Evolutionary conservation across 1,139 yeast species (phyloP), one percentile per base, ranked within the genome.

Genomic region (Nakaseomyces bracarensis): DNA sequence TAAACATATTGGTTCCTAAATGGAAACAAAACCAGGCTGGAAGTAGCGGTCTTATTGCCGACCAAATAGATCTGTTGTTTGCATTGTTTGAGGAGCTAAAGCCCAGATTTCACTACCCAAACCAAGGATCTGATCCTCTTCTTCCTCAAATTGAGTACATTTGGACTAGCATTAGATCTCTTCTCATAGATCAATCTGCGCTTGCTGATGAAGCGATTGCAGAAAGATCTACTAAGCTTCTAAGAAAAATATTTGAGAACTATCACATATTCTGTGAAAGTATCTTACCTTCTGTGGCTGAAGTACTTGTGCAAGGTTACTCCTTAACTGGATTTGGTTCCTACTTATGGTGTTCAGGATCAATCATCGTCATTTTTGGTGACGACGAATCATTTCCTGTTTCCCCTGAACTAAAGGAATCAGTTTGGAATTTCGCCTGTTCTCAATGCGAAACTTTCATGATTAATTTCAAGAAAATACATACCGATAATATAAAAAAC

Each of bases 331-430:
- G 78, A 36, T 76, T 67, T 55, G 96, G 96, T 2, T 84, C 95
- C 60, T 89, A 82, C 58, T 66, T 89, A 45, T 89, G 95, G 93
- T 93, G 85, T 14, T 81, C 95, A 3, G 96, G 96, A 3, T 74
- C 84, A 4, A 67, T 86, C 23, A 76, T 89, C 42, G 75, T 86
- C 47, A 93, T 84, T 49, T 87, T 74, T 62, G 82, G 84, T 22
- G 85, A 79, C 57, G 84, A 76, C 44, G 68, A 68, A 45, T 55
- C 59, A 6, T 52, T 50, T 29, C 63, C 63, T 4, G 51, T 60
- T 3, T 46, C 63, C 3, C 52, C 52, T 3, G 54, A 58, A 21
- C 48, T 64, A 18, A 65, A 66, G 43, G 61, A 61, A 11, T 67
- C 74, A 3, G 69, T 75, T 20, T 75, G 79, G 79, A 61, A 65